phyloP scores from a whole-genome alignment of 2,329 filamentous ascomycete genomes.

The Fusarium sp. region DNA sequence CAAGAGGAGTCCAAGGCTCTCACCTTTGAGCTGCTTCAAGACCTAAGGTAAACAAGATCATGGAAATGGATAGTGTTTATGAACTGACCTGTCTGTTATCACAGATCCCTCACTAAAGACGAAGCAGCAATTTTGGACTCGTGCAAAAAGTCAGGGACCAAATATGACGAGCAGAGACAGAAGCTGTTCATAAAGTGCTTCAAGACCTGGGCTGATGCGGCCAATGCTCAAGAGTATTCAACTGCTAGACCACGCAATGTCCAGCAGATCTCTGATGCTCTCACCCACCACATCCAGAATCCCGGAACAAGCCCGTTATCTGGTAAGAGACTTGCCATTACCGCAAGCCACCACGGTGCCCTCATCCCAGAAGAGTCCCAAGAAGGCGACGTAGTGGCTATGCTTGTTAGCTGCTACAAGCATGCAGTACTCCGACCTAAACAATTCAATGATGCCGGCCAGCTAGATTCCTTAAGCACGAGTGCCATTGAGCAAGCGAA shows the following conservation, averaged over 20 bases:
- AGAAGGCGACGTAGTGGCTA: not conserved
- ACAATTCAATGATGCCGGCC: not conserved
- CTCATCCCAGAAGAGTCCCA: not conserved
- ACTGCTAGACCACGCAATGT: not conserved
- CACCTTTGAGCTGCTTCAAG: not conserved
- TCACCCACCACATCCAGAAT: fast-evolving
- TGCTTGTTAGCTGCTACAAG: not conserved
- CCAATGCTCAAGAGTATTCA: not conserved
- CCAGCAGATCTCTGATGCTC: too few species aligned
- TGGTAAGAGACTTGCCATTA: not conserved
- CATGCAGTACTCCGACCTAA: fast-evolving
- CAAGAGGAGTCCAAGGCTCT: not conserved
- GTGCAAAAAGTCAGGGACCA: fast-evolving
- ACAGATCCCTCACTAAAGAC: not conserved
- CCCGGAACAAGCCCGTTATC: not conserved
- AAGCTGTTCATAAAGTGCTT: not conserved
- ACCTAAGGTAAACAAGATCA: not conserved
- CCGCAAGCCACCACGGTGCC: not conserved
- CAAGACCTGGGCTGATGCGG: not conserved
- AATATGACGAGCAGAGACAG: not conserved
- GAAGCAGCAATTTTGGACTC: not conserved
- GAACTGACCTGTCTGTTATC: fast-evolving
- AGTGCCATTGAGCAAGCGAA: not conserved
- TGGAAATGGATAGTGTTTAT: fast-evolving
- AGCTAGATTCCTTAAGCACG: not conserved